phyloP scores from a whole-genome alignment of 495 filamentous ascomycete species.

The Lasiosphaeriaceae sp. region DNA sequence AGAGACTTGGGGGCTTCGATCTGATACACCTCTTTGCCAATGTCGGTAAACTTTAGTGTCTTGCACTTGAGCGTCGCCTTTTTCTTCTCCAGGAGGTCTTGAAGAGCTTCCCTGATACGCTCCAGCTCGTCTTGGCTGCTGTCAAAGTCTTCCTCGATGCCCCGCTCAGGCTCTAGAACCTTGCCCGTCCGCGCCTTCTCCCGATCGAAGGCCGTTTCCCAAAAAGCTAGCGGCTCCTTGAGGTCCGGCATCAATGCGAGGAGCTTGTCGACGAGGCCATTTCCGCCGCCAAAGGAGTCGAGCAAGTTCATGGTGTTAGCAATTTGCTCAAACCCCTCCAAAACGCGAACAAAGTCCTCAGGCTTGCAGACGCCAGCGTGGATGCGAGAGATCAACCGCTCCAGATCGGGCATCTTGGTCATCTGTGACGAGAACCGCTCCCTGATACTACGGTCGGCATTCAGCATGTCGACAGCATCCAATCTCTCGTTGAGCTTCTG shows the following conservation, averaged over 20 bases:
- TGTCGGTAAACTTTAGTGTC: slow-evolving; percentile 79
- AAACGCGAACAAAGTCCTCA: slow-evolving; percentile 86
- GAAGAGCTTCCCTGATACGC: slow-evolving; percentile 64
- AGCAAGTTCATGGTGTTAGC: slow-evolving; percentile 84
- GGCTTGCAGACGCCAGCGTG: slow-evolving; percentile 86
- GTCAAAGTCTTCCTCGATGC: slow-evolving; percentile 92
- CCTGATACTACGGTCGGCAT: slow-evolving; percentile 70
- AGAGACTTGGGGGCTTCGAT: slow-evolving; percentile 84
- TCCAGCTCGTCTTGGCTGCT: slow-evolving; percentile 74
- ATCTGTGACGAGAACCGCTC: slow-evolving; percentile 83
- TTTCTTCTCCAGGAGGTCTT: slow-evolving; percentile 65
- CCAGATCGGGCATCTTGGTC: slow-evolving; percentile 88
- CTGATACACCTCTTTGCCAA: slow-evolving; percentile 96
- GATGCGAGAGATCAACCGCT: slow-evolving; percentile 89
- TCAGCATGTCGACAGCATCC: slow-evolving; percentile 91
- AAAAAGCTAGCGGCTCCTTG: slow-evolving; percentile 64
- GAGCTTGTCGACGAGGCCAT: slow-evolving; percentile 80
- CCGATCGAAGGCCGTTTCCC: slow-evolving; percentile 92
- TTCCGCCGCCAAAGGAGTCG: slow-evolving; percentile 61
- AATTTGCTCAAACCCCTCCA: slow-evolving; percentile 97
- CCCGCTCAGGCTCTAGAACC: slow-evolving; percentile 76
- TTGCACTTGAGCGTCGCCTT: slow-evolving; percentile 60
- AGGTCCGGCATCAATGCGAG: slow-evolving; percentile 83
- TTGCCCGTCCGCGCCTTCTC: slow-evolving; percentile 69
- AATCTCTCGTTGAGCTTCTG: slow-evolving; percentile 88